Percentiles rank a stretch among this genome's conserved stretches.
Conservation (phyloP, 305 asterid genomes). For the Fraxinus velutina region DNA sequence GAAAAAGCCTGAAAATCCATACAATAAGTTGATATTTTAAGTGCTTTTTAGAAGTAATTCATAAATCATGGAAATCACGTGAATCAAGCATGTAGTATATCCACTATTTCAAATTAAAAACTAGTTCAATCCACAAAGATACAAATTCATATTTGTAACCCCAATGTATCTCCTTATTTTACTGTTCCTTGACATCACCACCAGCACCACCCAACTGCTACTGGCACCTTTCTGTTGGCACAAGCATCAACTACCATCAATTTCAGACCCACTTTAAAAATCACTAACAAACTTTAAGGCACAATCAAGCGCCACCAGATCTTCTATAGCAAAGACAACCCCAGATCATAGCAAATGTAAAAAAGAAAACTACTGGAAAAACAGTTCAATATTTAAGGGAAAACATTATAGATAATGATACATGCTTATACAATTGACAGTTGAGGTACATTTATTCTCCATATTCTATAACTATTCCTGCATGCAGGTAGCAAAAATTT, state of each 20-base stretch:
- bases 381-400: not conserved
- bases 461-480: not conserved
- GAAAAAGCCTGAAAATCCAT: slow-evolving; percentile 56
- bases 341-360: not conserved
- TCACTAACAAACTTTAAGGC: not conserved
- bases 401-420: not conserved
- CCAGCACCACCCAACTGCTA: slow-evolving; percentile 9
- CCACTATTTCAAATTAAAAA: slow-evolving; percentile 19
- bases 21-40: slow-evolving; percentile 11
- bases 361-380: not conserved
- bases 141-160: not conserved
- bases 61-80: slow-evolving; percentile 1
- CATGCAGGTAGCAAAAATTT: not conserved
- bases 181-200: not conserved
- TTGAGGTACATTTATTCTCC: not conserved
- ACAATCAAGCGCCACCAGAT: not conserved
- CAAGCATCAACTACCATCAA: not conserved
- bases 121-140: slow-evolving; percentile 12
- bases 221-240: slow-evolving; percentile 2
- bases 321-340: not conserved
- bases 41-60: slow-evolving; percentile 16
- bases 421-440: not conserved
- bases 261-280: not conserved
- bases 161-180: not conserved
- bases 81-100: slow-evolving; percentile 14